Base-by-base conservation (phyloP, 2,329 filamentous ascomycete genomes). In the Aspergillus viridinutans region DNA sequence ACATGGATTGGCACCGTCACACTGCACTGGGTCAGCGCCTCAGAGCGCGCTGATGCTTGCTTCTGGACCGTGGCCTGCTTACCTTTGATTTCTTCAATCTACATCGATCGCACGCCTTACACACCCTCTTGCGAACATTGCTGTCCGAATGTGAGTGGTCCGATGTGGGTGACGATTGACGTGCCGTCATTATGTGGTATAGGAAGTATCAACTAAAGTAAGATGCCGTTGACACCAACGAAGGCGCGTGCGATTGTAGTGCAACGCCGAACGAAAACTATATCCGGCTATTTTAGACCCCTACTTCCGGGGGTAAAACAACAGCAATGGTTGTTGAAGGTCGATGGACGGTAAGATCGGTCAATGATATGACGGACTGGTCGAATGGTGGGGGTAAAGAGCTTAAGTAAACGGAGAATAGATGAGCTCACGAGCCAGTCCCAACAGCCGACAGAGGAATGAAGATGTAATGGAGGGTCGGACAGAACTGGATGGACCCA, bases 51-150 rank as follows among this genome's bases (percentile, higher is more conserved):
- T 60, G 59, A 62, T 54, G 50, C 55, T 47, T 55, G 25, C 38
- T 40, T 52, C 32, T 47, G 54, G 32, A 52, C 50, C 42, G 42
- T 50, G 47, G 26, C 28, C n/a, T 52, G 49, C 58, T 58, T 74
- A 83, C 82, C 77, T 87, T 87, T 68, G 84, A 86, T 69, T 87
- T 87, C 73, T 87, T 87, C 57, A 86, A 65, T 50, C 85, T 78
- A 74, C 85, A 87, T 58, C 85, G 79, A 72, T 87, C 85, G 71
- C 85, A 87, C 25, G 85, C 85, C 73, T 87, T 87, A 71, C 85
- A 85, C 42, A 87, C 85, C 66, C 85, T 78, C 73, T 87, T 87
- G 63, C 84, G 73, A 40, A 75, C 77, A 61, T 78, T 80, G 60
- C 74, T 74, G 65, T 81, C 78, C 20, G 75, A 74, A 61, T 74